Conservation (phyloP, 805 yeast species). For the Pichia thaimueangensis region DNA sequence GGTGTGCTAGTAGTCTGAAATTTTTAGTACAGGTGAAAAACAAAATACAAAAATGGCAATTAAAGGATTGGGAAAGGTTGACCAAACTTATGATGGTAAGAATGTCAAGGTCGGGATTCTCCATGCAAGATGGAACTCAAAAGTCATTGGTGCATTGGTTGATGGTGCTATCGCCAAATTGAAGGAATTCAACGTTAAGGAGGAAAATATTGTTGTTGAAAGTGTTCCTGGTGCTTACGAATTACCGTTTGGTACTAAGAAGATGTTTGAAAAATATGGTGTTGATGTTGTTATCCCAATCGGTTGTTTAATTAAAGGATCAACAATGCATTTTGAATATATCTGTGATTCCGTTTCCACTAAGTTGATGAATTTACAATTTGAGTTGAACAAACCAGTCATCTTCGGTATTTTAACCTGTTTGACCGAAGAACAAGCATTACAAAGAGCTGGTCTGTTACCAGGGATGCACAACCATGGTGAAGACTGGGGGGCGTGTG, state of each 20-base stretch:
- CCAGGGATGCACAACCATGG: conserved; percentile 91
- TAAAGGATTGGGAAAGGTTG: conserved; percentile 67
- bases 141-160: conserved; percentile 72
- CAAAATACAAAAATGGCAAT: conserved; percentile 50
- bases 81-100: conserved; percentile 38
- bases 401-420: conserved; percentile 93
- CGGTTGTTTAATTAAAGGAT: conserved; percentile 92
- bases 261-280: conserved; percentile 40
- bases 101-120: conserved; percentile 56
- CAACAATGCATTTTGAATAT: conserved; percentile 97
- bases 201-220: conserved; percentile 71
- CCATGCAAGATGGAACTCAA: conserved; percentile 92
- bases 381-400: conserved; percentile 64
- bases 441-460: conserved; percentile 80
- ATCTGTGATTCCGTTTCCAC: conserved; percentile 86
- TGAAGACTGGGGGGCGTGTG: conserved; percentile 98
- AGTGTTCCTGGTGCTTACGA: conserved; percentile 95
- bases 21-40: no score
- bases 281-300: conserved; percentile 88
- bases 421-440: conserved; percentile 89
- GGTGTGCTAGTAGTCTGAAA: no score
- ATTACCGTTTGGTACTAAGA: conserved; percentile 74
- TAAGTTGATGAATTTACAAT: conserved; percentile 78
- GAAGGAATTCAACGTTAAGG: conserved; percentile 58
- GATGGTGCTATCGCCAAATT: conserved; percentile 65